A percentile compares a stretch with the other conserved stretches of the same genome.
These are phyloP conservation scores for Centella asiatica DNA, from an alignment of 129 eudicot species.

Conservation along the genomic window DNA sequence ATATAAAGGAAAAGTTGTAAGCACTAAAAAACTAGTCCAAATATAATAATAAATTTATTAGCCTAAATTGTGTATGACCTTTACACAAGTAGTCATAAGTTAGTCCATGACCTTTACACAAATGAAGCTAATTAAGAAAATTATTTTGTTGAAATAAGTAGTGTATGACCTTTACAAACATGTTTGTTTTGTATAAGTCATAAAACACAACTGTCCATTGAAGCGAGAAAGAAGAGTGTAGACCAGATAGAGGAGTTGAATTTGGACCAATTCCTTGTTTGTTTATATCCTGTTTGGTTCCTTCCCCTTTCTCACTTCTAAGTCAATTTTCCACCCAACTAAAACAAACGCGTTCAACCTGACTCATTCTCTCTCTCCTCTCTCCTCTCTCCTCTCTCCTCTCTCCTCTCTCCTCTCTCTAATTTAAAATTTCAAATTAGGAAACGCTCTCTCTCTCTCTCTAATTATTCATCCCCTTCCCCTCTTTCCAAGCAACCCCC, in stretches of 20 bases:
- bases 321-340: neutral
- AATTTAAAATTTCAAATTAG: neutral
- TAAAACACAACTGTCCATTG: no score
- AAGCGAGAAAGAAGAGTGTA: no score
- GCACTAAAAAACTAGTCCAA: no score
- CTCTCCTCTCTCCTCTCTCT: neutral
- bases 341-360: neutral
- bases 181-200: no score
- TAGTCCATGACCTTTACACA: no score
- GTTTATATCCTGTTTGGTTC: neutral
- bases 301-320: neutral
- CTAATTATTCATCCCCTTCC: constrained; percentile 7
- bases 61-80: no score
- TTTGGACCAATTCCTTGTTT: neutral
- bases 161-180: no score
- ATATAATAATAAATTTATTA: no score
- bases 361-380: neutral
- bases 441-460: neutral
- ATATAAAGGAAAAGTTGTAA: no score
- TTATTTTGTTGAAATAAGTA: no score
- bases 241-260: neutral
- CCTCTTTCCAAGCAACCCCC: constrained; percentile 27
- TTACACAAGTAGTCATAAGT: no score
- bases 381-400: neutral
- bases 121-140: no score